Base-by-base conservation (phyloP, 805 yeast species). In the Groenewaldozyma salmanticensis region DNA sequence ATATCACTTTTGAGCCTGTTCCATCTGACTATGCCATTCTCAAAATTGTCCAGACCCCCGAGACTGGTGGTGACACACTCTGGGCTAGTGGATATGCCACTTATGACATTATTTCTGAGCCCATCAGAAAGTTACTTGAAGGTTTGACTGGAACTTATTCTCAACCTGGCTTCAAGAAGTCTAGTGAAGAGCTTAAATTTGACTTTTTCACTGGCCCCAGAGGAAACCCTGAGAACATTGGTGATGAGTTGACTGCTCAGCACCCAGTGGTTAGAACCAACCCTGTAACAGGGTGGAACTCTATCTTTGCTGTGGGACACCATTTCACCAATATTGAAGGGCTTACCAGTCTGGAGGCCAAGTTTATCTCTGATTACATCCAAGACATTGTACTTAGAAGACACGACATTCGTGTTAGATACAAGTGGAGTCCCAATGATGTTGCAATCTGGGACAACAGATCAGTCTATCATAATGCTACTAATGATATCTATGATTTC, bases 11-110 rank as follows among this genome's bases (percentile, higher is more conserved):
- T 58, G 92, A 82, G 59, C 69, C 69, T 38, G 84, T 78, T 55
- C 82, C 88, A 9, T 81, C 90, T 11, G 81, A 81, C 13, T 65
- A 72, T 42, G 81, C 94, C 0, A 71, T 79, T 46, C 77, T 82
- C 53, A 67, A 75, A 16, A 75, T 79, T 42, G 63, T 80, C 37
- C 81, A 79, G 44, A 67, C 69, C 27, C 77, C 78, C 22, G 75
- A 70, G 19, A 59, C 55, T 21, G 66, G 66, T 11, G 80, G 79
- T n/a, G 79, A 74, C 52, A 75, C 79, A 4, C 55, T 67, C n/a
- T 74, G 73, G 67, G 67, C 70, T 21, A 69, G 72, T 39, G 74
- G 75, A 16, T 68, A 71, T 47, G 77, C 68, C 34, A 75, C 76
- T 4, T 74, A 73, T 56, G 74, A 71, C 45, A 66, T 70, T 50